Base-by-base conservation (phyloP, 306 rosid genomes). In the Dalbergia cultrata region DNA sequence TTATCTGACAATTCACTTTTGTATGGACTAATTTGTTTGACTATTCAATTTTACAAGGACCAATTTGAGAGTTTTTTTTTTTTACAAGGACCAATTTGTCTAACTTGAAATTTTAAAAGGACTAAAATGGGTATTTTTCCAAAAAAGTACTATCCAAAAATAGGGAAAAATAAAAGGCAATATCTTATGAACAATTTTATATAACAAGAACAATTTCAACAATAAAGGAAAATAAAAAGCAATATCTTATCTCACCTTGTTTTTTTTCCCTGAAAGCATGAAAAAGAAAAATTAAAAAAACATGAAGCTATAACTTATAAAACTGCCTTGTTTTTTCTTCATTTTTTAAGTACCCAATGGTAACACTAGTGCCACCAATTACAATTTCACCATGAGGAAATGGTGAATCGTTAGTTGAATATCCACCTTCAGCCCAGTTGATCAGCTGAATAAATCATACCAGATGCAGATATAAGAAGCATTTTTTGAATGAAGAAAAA, bases 381-480 rank as follows among this genome's bases (percentile, higher is more conserved):
- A 95, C 89, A 77, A 95, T n/a, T n/a, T n/a, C n/a, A n/a, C n/a
- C n/a, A n/a, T n/a, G n/a, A n/a, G n/a, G n/a, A n/a, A n/a, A n/a
- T 93, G 98, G 97, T 54, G 74, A 80, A 82, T 95, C 97, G 63
- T 74, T 81, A 9, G 69, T 82, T 58, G 83, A 85, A 84, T 95
- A 95, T 74, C 98, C 99, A 71, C 98, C 97, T 90, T 95, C 98
- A 17, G 92, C 83, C 99, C 99, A 93, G 84, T 93, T 86, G 66
- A 95, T 79, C 78, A 95, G 80, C 99, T 95, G 90, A 75, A 82
- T 43, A 59, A n/a, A 83, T 69, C 85, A 45, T 50, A 77, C 21
- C 18, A 81, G 49, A 75, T 21, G 78, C 72, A 66, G 18, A 63
- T 72, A 80, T 58, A 14, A 68, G 81, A 74, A 68, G 34, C 39